These are phyloP conservation scores for Rosa lucieae DNA, from an alignment of 306 rosid genomes.

Conservation along the genomic window DNA sequence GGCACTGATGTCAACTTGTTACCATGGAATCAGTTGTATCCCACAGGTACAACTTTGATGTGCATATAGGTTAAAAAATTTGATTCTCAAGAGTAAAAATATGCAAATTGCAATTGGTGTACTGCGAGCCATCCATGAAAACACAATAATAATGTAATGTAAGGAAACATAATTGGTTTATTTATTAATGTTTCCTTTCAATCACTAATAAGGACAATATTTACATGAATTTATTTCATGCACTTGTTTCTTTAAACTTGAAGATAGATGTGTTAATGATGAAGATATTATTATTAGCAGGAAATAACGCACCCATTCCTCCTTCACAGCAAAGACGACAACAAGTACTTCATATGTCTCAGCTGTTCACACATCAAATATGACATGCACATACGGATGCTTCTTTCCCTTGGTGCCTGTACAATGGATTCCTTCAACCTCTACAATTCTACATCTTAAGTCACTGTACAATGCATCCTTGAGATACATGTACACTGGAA, in stretches of 20 bases:
- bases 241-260: not conserved
- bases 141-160: too few relatives aligned
- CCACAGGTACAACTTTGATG: slow-evolving; percentile 22
- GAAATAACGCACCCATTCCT: not conserved
- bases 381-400: not conserved
- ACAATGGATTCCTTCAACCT: not conserved
- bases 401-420: not conserved
- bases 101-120: not conserved
- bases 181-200: too few relatives aligned
- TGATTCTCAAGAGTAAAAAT: not conserved
- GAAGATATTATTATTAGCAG: not conserved
- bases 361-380: not conserved
- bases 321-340: not conserved
- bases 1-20: slow-evolving; percentile 25
- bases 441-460: not conserved
- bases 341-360: not conserved
- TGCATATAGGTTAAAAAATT: not conserved
- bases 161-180: not conserved
- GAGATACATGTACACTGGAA: not conserved
- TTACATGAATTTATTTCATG: not conserved
- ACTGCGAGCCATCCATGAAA: not conserved
- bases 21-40: slow-evolving; percentile 41
- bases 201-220: too few relatives aligned
- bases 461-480: not conserved
- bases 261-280: not conserved